Percentiles rank a stretch among this genome's conserved stretches.
These are phyloP conservation scores for Mortierella sp. DNA, from an alignment of 371 early-diverging fungal species.

Conservation along the genomic window DNA sequence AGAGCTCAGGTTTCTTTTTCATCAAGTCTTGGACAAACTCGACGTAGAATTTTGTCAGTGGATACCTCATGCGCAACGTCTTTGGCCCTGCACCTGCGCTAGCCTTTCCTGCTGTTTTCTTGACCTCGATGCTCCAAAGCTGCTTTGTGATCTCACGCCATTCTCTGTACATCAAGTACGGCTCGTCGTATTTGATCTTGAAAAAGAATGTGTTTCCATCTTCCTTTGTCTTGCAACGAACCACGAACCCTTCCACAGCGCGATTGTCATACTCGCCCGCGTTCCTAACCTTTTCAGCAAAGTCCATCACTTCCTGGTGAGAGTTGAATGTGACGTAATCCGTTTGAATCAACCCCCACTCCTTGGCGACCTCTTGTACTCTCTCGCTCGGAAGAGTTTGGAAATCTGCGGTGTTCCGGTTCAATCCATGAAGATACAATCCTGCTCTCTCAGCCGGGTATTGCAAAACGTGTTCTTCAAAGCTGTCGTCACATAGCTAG, in stretches of 20 bases:
- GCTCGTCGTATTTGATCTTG: constrained; percentile 94
- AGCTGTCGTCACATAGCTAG: constrained; percentile 93
- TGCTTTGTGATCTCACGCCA: constrained; percentile 92
- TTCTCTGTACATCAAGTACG: constrained; percentile 94
- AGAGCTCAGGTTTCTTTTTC: constrained; percentile 75
- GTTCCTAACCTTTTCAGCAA: constrained; percentile 74
- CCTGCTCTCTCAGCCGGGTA: constrained; percentile 86
- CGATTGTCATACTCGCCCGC: constrained; percentile 74
- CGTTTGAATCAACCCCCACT: constrained; percentile 82
- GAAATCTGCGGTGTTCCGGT: constrained; percentile 80
- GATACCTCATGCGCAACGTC: constrained; percentile 63
- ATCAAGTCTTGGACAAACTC: constrained; percentile 79
- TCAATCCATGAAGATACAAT: constrained; percentile 93
- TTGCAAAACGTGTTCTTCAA: constrained; percentile 94
- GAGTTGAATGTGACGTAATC: constrained; percentile 59
- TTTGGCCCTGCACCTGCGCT: not conserved
- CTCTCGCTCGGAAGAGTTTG: constrained; percentile 75
- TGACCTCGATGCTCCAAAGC: constrained; percentile 54
- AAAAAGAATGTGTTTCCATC: constrained; percentile 73
- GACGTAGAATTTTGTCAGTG: constrained; percentile 77
- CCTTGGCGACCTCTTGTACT: constrained; percentile 73
- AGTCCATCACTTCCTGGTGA: constrained; percentile 67
- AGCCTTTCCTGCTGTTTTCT: constrained; percentile 12
- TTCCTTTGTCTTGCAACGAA: constrained; percentile 74
- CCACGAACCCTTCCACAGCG: constrained; percentile 93